phyloP scores from a whole-genome alignment of 768 basidiomycete species.

The Mrakia hoshinonis region DNA sequence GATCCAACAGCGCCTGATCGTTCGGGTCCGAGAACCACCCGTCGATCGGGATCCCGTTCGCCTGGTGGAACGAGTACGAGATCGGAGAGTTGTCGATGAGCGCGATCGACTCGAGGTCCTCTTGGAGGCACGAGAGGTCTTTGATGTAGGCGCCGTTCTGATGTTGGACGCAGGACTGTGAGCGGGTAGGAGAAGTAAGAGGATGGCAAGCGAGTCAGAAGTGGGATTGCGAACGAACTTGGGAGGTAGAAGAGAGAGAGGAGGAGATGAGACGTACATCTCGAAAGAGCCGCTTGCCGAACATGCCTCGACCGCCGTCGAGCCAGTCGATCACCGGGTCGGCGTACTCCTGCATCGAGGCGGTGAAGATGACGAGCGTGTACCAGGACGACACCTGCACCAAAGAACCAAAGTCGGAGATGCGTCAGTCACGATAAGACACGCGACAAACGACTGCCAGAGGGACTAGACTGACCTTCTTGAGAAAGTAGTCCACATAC shows the following conservation, averaged over 20 bases:
- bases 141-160: constrained; percentile 92
- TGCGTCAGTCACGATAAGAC: neutral
- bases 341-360: constrained; percentile 98
- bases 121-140: constrained; percentile 75
- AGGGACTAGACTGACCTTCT: constrained; percentile 54
- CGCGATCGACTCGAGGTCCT: constrained; percentile 72
- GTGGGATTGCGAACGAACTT: neutral
- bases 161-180: constrained; percentile 80
- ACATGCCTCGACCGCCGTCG: constrained; percentile 84
- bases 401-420: neutral
- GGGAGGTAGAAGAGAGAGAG: neutral
- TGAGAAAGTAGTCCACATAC: constrained; percentile 88
- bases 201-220: too few species aligned
- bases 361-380: constrained; percentile 95
- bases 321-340: constrained; percentile 99
- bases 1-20: constrained; percentile 91
- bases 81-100: constrained; percentile 28
- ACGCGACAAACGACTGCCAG: neutral
- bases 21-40: constrained; percentile 97
- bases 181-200: neutral
- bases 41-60: constrained; percentile 97
- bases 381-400: constrained; percentile 92
- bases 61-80: constrained; percentile 70
- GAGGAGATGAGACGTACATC: constrained; percentile 50
- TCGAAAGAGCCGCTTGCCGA: constrained; percentile 79